Base-by-base conservation (phyloP, 345 rosid species). In the Murraya koenigii region DNA sequence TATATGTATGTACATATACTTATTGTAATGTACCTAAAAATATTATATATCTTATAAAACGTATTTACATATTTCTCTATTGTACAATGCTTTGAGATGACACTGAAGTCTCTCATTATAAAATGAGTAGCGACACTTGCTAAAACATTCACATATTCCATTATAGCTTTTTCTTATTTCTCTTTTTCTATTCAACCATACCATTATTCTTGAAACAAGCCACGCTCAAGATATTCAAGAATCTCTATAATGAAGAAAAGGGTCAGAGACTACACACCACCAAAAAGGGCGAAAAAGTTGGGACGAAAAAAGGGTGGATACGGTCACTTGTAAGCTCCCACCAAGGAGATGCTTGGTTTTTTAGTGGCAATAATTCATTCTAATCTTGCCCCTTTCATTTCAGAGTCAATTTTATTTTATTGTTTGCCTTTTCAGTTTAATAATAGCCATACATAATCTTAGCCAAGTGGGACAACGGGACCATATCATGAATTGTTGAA, bases 301-400 rank as follows among this genome's bases (percentile, higher is more conserved):
- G 70, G 72, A 72, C 69, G n/a, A 58, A 0, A 71, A 33, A 73
- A 60, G 60, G 78, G 70, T 80, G 76, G 76, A 70, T 70, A 49
- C 59, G 54, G 39, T 39, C 76, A 68, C 73, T 30, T 54, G 10
- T 35, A 17, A 39, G 49, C 32, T 41, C 52, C 25, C 33, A n/a
- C 2, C 25, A 41, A 61, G 60, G 56, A 64, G 81, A 69, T 72
- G 79, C 78, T 33, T 74, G 14, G 56, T 73, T 75, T 68, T 68
- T 72, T 66, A 62, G 80, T 75, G 82, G 66, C 82, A 68, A 81
- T 81, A 72, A 84, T 84, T 75, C 68, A 15, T 54, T 55, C 49
- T 58, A 32, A 5, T n/a, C 1, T 30, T 61, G 71, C 30, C 7
- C 6, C 19, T 63, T 66, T 33, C 8, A 33, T 30, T 63, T 76